Conservation (phyloP, 768 basidiomycete genomes). For the Boletus insuetus region DNA sequence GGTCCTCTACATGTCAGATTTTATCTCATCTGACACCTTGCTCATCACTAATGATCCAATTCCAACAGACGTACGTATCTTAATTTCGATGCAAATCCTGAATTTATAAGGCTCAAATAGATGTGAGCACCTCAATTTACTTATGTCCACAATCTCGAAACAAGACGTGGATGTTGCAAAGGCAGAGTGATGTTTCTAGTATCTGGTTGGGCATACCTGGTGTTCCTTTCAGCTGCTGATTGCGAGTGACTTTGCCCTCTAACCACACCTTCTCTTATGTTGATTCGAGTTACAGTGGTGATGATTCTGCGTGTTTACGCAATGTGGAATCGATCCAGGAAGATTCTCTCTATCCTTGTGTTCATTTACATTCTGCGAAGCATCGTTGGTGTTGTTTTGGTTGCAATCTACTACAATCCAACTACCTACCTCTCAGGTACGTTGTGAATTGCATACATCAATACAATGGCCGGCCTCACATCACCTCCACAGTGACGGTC, state of each 20-base stretch:
- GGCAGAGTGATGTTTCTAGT: neutral
- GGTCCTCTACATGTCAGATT: neutral
- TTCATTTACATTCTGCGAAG: neutral
- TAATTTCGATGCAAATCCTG: neutral
- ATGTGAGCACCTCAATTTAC: neutral
- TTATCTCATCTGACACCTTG: neutral
- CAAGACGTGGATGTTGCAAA: neutral
- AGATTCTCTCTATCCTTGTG: neutral
- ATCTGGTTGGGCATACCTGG: rapidly evolving
- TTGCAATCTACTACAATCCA: neutral
- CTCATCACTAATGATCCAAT: neutral
- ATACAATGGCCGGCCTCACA: neutral
- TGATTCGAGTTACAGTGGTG: neutral
- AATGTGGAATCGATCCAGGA: neutral
- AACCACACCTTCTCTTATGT: neutral
- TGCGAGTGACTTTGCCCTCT: neutral
- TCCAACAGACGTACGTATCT: neutral
- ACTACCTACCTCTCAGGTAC: neutral
- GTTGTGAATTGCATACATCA: neutral
- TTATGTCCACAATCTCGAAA: neutral
- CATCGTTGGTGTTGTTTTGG: neutral
- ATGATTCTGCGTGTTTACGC: neutral
- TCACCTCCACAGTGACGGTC: neutral
- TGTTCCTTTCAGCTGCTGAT: neutral
- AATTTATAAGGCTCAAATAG: neutral